Evolutionary conservation across 805 yeast genomes (phyloP).

Genomic region (Saccharomycopsis sp.): DNA sequence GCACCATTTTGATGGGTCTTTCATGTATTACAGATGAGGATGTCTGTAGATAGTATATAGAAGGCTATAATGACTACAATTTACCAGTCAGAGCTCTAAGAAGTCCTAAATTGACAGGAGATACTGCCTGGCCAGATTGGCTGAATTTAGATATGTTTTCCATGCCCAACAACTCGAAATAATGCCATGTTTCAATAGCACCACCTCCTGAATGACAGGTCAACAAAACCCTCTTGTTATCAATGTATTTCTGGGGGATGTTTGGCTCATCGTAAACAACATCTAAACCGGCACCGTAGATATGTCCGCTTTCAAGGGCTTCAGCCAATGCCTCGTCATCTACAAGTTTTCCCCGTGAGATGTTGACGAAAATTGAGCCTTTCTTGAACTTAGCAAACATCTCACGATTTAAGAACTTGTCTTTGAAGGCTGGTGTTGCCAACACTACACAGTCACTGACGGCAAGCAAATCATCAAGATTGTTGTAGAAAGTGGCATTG

Average conservation of each 20-base stretch:
- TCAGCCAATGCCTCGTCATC: constrained; percentile 55
- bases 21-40: neutral
- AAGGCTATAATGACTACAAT: neutral
- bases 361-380: constrained; percentile 38
- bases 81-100: neutral
- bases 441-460: constrained; percentile 27
- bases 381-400: constrained; percentile 32
- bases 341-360: constrained; percentile 86
- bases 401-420: constrained; percentile 44
- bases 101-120: constrained; percentile 15
- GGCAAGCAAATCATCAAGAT: constrained; percentile 27
- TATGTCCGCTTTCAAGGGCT: constrained; percentile 56
- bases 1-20: neutral
- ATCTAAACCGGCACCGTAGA: constrained; percentile 64
- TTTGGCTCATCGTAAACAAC: constrained; percentile 72
- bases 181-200: constrained; percentile 13
- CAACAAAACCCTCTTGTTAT: constrained; percentile 36
- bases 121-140: constrained; percentile 7
- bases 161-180: constrained; percentile 18
- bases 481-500: constrained; percentile 22
- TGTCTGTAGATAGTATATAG: neutral
- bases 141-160: constrained; percentile 12
- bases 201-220: constrained; percentile 20
- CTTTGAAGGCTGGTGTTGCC: constrained; percentile 21
- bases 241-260: constrained; percentile 46